Percentiles rank a stretch among this genome's conserved stretches.
phyloP scores from a whole-genome alignment of 805 yeast species.

The Candida nemodendra region DNA sequence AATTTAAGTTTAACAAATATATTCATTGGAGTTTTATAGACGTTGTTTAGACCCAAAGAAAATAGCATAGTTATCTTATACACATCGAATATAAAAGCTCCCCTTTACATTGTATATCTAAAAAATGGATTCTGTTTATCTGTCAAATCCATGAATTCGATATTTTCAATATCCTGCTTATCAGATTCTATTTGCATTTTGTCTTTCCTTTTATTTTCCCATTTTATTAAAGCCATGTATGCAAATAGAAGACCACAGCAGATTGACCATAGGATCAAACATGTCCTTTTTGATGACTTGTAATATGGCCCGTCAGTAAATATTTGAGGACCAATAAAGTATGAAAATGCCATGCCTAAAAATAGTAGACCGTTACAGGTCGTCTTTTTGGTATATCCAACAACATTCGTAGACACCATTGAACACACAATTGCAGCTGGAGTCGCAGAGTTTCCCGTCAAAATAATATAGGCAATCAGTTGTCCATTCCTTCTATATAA shows the following conservation, averaged over 20 bases:
- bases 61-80: no score
- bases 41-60: no score
- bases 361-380: conserved; percentile 29
- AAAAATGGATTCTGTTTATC: conserved; percentile 50
- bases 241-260: conserved; percentile 1
- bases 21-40: no score
- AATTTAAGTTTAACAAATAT: no score
- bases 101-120: conserved; percentile 40
- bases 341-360: conserved; percentile 39
- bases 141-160: conserved; percentile 50
- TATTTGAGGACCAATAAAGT: conserved; percentile 1
- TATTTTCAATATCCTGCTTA: conserved; percentile 18
- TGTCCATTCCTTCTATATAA: neutral
- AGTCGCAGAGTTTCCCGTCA: neutral
- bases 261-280: conserved; percentile 30
- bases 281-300: neutral
- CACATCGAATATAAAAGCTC: no score
- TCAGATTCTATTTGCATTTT: conserved; percentile 19
- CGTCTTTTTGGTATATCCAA: conserved; percentile 8
- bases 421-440: conserved; percentile 1
- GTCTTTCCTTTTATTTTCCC: conserved; percentile 44
- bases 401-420: conserved; percentile 1
- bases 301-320: conserved; percentile 1
- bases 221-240: conserved; percentile 3
- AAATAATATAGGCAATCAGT: conserved; percentile 1